phyloP scores from a whole-genome alignment of 2,329 filamentous ascomycete species.

The Chaetothyriales sp. region DNA sequence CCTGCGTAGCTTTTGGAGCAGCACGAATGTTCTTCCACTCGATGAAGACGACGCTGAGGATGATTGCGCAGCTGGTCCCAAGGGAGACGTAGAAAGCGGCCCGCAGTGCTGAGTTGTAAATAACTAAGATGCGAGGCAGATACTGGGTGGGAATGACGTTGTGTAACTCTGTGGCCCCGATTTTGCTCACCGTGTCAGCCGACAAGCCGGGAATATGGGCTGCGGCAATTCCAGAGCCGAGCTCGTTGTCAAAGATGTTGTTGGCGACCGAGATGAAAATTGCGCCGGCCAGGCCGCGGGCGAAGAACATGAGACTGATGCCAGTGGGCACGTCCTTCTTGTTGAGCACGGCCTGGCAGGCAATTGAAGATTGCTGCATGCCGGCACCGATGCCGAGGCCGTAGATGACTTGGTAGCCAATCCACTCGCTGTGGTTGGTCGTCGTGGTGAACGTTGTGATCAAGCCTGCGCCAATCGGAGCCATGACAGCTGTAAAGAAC shows the following conservation, averaged over 20 bases:
- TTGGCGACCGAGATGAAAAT: conserved; percentile 17
- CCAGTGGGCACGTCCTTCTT: conserved; percentile 18
- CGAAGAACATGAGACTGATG: conserved; percentile 15
- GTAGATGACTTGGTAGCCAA: conserved; percentile 21
- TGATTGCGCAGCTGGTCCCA: conserved; percentile 17
- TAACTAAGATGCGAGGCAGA: conserved; percentile 39
- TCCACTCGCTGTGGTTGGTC: conserved; percentile 15
- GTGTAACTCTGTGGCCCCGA: conserved; percentile 29
- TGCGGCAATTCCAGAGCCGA: conserved; percentile 9
- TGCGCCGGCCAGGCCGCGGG: conserved; percentile 13
- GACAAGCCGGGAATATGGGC: conserved; percentile 9
- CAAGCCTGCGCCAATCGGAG: conserved; percentile 19
- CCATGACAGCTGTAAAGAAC: conserved; percentile 18
- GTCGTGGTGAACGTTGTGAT: conserved; percentile 18
- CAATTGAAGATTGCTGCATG: conserved; percentile 18
- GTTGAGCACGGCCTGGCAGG: conserved; percentile 17
- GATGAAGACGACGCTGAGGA: conserved; percentile 36
- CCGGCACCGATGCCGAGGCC: conserved; percentile 21
- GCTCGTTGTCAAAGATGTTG: conserved; percentile 16
- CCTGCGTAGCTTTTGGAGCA: not conserved
- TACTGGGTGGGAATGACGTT: conserved; percentile 35
- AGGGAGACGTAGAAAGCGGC: conserved; percentile 46
- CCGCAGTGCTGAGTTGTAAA: conserved; percentile 49
- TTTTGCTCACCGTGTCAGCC: conserved; percentile 6
- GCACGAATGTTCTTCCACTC: conserved; percentile 46